Conservation (phyloP, 495 filamentous ascomycete species). For the Beverwykella pulmonaria region DNA sequence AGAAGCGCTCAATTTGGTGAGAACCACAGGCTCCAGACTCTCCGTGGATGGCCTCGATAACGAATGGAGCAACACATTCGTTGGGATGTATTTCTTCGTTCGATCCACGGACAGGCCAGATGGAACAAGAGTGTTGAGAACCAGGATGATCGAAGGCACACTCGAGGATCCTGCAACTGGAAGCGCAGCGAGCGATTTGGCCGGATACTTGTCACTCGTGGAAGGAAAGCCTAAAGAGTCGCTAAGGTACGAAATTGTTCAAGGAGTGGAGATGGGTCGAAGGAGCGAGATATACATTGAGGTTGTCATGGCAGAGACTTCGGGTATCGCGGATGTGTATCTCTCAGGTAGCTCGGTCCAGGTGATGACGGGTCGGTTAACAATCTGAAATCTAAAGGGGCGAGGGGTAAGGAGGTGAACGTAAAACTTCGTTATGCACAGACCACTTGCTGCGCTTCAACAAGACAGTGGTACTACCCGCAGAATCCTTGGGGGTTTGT, state of each 20-base stretch:
- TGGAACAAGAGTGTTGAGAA: slow-evolving; percentile 43
- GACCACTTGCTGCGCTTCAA: background rate
- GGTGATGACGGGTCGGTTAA: slow-evolving; percentile 45
- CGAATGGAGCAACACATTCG: slow-evolving; percentile 59
- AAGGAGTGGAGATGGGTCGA: slow-evolving; percentile 80
- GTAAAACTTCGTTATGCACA: background rate
- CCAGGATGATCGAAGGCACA: slow-evolving; percentile 59
- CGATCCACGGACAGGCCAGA: slow-evolving; percentile 42
- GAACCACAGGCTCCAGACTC: slow-evolving; percentile 25
- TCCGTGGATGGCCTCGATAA: slow-evolving; percentile 49
- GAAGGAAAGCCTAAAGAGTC: slow-evolving; percentile 40
- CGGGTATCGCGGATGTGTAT: slow-evolving; percentile 36
- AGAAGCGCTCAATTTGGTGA: slow-evolving; percentile 49
- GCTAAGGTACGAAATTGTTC: slow-evolving; percentile 58
- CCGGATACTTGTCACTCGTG: slow-evolving; percentile 59
- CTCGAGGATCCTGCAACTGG: slow-evolving; percentile 73
- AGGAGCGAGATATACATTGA: slow-evolving; percentile 61
- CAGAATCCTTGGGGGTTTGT: background rate
- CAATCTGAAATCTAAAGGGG: slow-evolving; percentile 13
- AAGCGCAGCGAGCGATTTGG: slow-evolving; percentile 61
- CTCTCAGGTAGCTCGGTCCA: slow-evolving; percentile 44
- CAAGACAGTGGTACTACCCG: background rate
- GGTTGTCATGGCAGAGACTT: slow-evolving; percentile 44
- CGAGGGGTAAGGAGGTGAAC: background rate
- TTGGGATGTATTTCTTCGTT: slow-evolving; percentile 60